These are phyloP conservation scores for Echites panduratus DNA, from an alignment of 257 asterid genomes.

Conservation along the genomic window DNA sequence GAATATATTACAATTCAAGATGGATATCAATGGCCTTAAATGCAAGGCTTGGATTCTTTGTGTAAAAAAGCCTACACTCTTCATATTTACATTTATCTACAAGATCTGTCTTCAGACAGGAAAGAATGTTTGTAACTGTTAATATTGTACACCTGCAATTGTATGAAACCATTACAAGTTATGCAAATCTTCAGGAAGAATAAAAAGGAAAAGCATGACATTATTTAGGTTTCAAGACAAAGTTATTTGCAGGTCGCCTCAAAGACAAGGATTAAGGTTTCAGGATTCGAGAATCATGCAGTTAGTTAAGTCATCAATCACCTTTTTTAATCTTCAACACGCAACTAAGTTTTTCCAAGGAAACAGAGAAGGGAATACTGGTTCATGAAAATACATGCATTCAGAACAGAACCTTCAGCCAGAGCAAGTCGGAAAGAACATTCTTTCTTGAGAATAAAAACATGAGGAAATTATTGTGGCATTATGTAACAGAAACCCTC, in stretches of 20 bases:
- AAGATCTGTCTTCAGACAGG: constrained; percentile 27
- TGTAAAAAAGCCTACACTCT: background rate
- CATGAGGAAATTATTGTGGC: background rate
- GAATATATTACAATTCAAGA: constrained; percentile 8
- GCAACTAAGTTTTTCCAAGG: background rate
- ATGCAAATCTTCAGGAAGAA: background rate
- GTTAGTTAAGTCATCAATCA: background rate
- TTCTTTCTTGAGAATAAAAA: background rate
- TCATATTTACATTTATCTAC: constrained; percentile 34
- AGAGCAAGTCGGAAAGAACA: background rate
- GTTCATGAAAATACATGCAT: background rate
- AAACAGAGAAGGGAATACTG: background rate
- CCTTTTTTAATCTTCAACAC: background rate
- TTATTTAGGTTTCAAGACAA: background rate
- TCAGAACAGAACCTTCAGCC: background rate
- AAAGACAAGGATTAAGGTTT: background rate
- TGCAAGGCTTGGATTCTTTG: constrained; percentile 17
- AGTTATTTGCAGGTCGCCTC: too few species aligned
- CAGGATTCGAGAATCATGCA: background rate
- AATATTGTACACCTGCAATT: constrained; percentile 53
- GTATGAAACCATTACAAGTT: constrained; percentile 1
- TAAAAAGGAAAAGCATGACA: background rate
- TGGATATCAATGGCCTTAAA: constrained; percentile 13
- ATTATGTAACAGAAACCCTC: background rate
- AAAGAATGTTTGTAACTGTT: constrained; percentile 18